These are phyloP conservation scores for Coprinellus micaceus DNA, from an alignment of 768 basidiomycete species.

Conservation along the genomic window DNA sequence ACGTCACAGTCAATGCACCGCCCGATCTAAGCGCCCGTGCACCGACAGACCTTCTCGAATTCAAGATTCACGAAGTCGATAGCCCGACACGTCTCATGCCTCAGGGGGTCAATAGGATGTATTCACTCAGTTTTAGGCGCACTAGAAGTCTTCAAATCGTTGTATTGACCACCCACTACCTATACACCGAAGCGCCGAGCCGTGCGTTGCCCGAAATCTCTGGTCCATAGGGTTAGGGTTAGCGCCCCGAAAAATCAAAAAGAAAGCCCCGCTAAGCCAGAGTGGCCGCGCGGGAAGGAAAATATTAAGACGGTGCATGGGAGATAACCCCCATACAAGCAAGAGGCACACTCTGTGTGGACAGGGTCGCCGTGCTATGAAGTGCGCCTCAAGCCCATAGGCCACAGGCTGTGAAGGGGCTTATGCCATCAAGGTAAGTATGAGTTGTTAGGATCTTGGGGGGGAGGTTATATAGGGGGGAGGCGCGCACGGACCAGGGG, in stretches of 20 bases:
- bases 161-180: too few species aligned
- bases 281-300: conserved; percentile 61
- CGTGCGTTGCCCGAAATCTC: neutral
- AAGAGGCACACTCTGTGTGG: conserved; percentile 51
- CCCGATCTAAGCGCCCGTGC: too few species aligned
- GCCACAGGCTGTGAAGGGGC: conserved; percentile 50
- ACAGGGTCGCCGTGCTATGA: conserved; percentile 75
- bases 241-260: conserved; percentile 26
- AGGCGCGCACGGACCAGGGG: neutral
- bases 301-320: conserved; percentile 33
- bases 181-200: neutral
- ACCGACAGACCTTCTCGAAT: too few species aligned
- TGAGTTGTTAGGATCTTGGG: conserved; percentile 19
- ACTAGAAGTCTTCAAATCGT: too few species aligned
- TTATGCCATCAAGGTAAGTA: conserved; percentile 67
- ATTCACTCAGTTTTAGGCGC: too few species aligned
- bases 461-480: neutral
- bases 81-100: too few species aligned
- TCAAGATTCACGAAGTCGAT: too few species aligned
- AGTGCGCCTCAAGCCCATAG: conserved; percentile 53
- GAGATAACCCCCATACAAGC: conserved; percentile 48
- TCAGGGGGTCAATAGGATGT: too few species aligned
- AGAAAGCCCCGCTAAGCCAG: conserved; percentile 43
- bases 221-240: conserved; percentile 36
- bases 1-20: too few species aligned